A percentile compares a stretch with the other conserved stretches of the same genome.
Conservation (phyloP, 1,284 basidiomycete species). For the Athelia sp. region DNA sequence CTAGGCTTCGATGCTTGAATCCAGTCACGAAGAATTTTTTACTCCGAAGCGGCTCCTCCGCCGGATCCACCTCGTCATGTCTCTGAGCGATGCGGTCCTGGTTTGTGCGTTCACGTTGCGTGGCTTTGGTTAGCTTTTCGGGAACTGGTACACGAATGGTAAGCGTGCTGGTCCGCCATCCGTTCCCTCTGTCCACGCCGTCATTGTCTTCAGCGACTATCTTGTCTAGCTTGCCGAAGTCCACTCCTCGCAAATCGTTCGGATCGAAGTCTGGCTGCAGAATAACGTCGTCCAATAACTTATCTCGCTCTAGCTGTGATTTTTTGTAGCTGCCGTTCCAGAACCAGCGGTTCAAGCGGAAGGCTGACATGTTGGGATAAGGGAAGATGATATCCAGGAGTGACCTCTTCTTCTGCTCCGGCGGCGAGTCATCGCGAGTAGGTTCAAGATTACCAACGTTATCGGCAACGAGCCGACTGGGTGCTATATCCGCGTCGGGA, state of each 20-base stretch:
- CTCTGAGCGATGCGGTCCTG: constrained; percentile 1
- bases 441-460: background rate
- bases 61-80: background rate
- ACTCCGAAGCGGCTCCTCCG: background rate
- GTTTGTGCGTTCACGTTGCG: constrained; percentile 2
- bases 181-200: background rate
- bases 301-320: background rate
- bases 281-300: background rate
- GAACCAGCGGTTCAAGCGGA: background rate
- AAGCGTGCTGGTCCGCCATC: constrained; percentile 5
- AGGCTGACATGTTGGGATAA: background rate
- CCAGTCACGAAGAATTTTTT: background rate
- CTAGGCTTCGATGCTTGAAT: constrained; percentile 6
- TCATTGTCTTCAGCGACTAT: background rate
- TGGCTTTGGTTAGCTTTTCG: constrained; percentile 10
- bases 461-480: background rate
- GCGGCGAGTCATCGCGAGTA: background rate
- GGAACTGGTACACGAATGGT: constrained; percentile 18
- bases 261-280: background rate
- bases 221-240: background rate
- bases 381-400: background rate
- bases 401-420: background rate
- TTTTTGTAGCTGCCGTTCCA: constrained; percentile 1
- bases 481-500: background rate
- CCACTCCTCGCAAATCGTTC: background rate